These are phyloP conservation scores for Tuber borchii DNA, from an alignment of 495 filamentous ascomycete genomes.

Conservation along the genomic window DNA sequence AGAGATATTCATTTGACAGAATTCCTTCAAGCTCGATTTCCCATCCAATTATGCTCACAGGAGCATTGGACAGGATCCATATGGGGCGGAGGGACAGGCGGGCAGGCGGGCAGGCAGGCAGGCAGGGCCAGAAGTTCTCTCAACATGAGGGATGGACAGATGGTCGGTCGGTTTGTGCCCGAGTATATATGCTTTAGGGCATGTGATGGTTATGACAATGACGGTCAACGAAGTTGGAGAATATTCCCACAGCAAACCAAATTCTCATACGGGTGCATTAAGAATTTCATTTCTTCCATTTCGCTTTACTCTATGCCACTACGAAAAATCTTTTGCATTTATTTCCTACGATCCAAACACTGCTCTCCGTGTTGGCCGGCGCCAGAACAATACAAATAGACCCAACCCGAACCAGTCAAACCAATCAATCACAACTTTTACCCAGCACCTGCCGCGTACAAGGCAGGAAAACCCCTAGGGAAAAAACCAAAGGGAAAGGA, in stretches of 20 bases:
- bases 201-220: not conserved
- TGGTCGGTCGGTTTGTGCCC: too few species aligned
- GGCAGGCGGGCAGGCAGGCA: too few species aligned
- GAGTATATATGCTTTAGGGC: not conserved
- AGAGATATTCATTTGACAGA: not conserved
- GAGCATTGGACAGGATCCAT: not conserved
- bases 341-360: not conserved
- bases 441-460: not conserved
- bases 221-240: not conserved
- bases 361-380: not conserved
- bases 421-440: not conserved
- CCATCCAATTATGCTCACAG: not conserved
- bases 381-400: not conserved
- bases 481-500: slow-evolving; percentile 11
- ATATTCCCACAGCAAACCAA: not conserved
- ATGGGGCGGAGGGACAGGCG: not conserved
- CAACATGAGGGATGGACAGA: not conserved
- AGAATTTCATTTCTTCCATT: not conserved
- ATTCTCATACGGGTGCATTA: not conserved
- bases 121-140: not conserved
- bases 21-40: not conserved
- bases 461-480: not conserved
- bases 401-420: not conserved
- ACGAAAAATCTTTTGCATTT: not conserved
- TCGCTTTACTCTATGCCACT: not conserved